These are phyloP conservation scores for Claviceps arundinis DNA, from an alignment of 2,329 filamentous ascomycete genomes.

Conservation along the genomic window DNA sequence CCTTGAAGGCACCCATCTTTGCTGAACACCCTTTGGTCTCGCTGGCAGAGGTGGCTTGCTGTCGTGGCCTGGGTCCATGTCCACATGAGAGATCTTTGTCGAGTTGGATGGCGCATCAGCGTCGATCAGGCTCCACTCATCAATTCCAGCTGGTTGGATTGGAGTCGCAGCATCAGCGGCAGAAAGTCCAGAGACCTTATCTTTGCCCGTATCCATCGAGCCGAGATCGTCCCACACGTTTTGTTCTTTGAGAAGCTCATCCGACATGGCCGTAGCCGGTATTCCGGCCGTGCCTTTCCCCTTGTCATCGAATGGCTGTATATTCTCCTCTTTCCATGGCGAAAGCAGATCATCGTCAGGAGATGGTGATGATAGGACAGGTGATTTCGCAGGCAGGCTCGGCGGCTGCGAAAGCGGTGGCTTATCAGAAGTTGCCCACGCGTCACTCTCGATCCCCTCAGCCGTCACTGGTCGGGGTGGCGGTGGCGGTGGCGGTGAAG, in stretches of 20 bases:
- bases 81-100: slow-evolving; percentile 5
- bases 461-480: slow-evolving; percentile 9
- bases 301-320: slow-evolving; percentile 11
- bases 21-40: slow-evolving; percentile 16
- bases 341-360: slow-evolving; percentile 22
- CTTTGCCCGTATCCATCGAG: slow-evolving; percentile 28
- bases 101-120: slow-evolving; percentile 19
- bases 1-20: slow-evolving; percentile 25
- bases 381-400: slow-evolving; percentile 15
- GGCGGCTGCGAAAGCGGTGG: slow-evolving; percentile 14
- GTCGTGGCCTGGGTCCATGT: slow-evolving; percentile 7
- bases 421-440: slow-evolving; percentile 14
- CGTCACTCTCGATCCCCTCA: slow-evolving; percentile 16
- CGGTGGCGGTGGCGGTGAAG: slow-evolving; percentile 7
- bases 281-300: slow-evolving; percentile 13
- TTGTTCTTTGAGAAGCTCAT: slow-evolving; percentile 24
- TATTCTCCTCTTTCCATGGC: slow-evolving; percentile 26
- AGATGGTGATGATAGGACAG: slow-evolving; percentile 22
- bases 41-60: slow-evolving; percentile 26
- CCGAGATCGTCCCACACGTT: slow-evolving; percentile 38
- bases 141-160: slow-evolving; percentile 13
- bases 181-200: slow-evolving; percentile 15
- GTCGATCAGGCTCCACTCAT: slow-evolving; percentile 42
- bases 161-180: slow-evolving; percentile 4
- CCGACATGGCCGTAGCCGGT: slow-evolving; percentile 15